Evolutionary conservation across 1,284 basidiomycete genomes (phyloP).

Genomic region (Phellopilus nigrolimitatus): DNA sequence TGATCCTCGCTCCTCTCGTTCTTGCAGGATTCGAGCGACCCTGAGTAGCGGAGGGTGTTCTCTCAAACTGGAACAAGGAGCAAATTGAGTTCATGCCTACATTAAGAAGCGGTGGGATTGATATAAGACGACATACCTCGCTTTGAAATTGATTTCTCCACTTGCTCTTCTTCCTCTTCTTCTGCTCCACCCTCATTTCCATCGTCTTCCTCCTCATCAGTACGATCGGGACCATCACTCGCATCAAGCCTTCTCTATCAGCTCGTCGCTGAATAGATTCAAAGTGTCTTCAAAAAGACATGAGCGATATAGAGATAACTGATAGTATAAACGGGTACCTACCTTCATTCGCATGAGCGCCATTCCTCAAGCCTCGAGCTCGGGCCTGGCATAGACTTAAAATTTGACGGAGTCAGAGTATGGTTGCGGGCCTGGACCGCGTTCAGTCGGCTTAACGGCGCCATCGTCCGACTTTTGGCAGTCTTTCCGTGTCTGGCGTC

Average conservation of each 20-base stretch:
- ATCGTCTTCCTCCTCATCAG: neutral
- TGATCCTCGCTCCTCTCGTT: neutral
- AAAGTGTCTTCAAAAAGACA: conserved; percentile 3
- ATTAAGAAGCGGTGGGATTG: too few species aligned
- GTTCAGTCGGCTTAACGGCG: neutral
- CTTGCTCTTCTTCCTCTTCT: neutral
- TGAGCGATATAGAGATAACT: neutral
- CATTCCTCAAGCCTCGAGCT: too few species aligned
- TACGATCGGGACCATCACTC: neutral
- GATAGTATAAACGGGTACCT: neutral
- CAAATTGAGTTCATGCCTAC: too few species aligned
- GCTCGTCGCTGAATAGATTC: conserved; percentile 14
- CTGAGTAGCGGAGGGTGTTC: neutral
- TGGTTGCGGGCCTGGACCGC: neutral
- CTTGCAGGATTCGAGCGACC: neutral
- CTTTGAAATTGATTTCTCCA: neutral
- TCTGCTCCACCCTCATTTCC: too few species aligned
- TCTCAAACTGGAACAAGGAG: neutral
- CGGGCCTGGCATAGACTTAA: too few species aligned
- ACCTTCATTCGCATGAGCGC: neutral
- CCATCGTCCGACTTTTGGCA: conserved; percentile 3
- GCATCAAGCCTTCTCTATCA: neutral
- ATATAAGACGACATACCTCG: neutral
- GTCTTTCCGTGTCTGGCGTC: conserved; percentile 12
- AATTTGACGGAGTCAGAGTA: neutral